Percentiles rank a stretch among this genome's conserved stretches.
Evolutionary conservation across 1,284 basidiomycete genomes (phyloP).

Genomic region (Omphalotus olearius): DNA sequence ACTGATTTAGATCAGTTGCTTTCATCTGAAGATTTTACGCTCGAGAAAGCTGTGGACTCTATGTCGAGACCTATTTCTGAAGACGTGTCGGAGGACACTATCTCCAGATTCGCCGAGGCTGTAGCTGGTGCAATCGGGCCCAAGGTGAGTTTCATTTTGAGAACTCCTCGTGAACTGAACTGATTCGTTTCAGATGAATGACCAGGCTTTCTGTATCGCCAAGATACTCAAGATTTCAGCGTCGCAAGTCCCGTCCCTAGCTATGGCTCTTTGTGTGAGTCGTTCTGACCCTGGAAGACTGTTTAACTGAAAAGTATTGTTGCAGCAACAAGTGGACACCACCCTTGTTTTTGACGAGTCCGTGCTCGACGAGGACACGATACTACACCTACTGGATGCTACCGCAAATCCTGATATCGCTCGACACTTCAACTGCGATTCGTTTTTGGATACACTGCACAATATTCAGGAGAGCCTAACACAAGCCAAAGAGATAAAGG

Average conservation of each 20-base stretch:
- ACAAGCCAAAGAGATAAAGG: conserved; percentile 35
- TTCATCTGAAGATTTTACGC: conserved; percentile 38
- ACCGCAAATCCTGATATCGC: conserved; percentile 61
- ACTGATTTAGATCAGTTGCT: conserved; percentile 37
- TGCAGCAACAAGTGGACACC: conserved; percentile 53
- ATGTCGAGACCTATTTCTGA: conserved; percentile 55
- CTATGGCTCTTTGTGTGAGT: conserved; percentile 37
- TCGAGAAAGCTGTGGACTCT: conserved; percentile 48
- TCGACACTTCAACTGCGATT: conserved; percentile 32
- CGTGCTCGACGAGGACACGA: conserved; percentile 49
- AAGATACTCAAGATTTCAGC: conserved; percentile 57
- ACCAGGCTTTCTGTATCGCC: conserved; percentile 55
- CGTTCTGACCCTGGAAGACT: neutral
- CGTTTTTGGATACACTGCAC: conserved; percentile 39
- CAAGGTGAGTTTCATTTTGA: conserved; percentile 34
- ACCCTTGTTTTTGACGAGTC: conserved; percentile 47
- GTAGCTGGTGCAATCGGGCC: conserved; percentile 47
- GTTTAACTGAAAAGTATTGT: conserved; percentile 2
- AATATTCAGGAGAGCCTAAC: conserved; percentile 36
- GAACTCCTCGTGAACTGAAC: conserved; percentile 1
- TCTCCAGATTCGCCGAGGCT: conserved; percentile 49
- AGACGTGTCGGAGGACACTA: conserved; percentile 38
- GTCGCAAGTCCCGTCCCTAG: conserved; percentile 58
- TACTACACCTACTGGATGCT: conserved; percentile 55
- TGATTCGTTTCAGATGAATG: conserved; percentile 34